Evolutionary conservation across 139 green algal genomes (phyloP), one percentile per base, ranked within the genome.

Genomic region (Diplosphaera chodatii): DNA sequence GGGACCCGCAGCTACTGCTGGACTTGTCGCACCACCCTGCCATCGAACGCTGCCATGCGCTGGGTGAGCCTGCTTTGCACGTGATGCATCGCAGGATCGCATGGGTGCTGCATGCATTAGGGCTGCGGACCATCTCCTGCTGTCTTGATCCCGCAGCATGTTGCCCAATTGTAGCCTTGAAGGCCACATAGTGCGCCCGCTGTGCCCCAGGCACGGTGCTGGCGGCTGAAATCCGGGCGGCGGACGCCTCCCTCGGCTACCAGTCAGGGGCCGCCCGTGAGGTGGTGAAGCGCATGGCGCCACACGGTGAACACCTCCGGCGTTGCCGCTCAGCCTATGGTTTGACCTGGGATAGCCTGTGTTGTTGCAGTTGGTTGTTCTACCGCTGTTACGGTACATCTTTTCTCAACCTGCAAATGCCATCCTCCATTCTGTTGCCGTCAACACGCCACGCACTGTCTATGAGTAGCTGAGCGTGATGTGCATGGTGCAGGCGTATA

Each of bases 181-280:
- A n/a, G n/a, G n/a, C n/a, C n/a, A n/a, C n/a, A n/a, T n/a, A n/a
- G n/a, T n/a, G n/a, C n/a, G n/a, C n/a, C n/a, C n/a, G n/a, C n/a
- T n/a, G n/a, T n/a, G n/a, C n/a, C 37, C 30, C 75, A 80, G 75
- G 94, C 8, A 96, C 92, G 2, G 83, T 99, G 30, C 74, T 97
- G 29, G 92, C 91, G 1, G 78, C 91, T 22, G 85, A 97, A 79
- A 76, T 98, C 48, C 74, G 1, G 75, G 55, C 1, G 59, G 71
- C 16, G 72, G 59, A 23, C 55, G 62, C 1, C 18, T 23, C 16
- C 16, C 48, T 59, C 13, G 85, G 85, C 3, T 91, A 93, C 62
- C 72, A 62, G 1, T 86, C 86, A 0, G 68, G 72, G 6, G 81
- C 71, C 1, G 77, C 90, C 0, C 70, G 74, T 6, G 68, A 71